Evolutionary conservation across 2,329 filamentous ascomycete species (phyloP).

Genomic region (Mycosphaerella sp.): DNA sequence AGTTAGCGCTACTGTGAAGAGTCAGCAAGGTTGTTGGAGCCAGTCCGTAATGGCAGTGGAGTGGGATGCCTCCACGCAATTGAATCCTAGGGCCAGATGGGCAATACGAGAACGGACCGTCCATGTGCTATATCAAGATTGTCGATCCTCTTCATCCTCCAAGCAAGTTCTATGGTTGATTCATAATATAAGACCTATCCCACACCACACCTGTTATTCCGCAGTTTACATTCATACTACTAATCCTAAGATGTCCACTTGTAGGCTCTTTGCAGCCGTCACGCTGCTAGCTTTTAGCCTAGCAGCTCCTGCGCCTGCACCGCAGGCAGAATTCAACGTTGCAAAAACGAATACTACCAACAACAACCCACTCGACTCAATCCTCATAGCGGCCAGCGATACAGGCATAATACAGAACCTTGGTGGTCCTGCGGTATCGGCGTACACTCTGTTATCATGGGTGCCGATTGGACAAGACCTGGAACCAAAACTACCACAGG

Average conservation of each 20-base stretch:
- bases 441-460: slow-evolving; percentile 20
- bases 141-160: neutral
- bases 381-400: neutral
- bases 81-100: neutral
- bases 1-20: neutral
- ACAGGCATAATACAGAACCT: neutral
- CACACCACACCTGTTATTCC: neutral
- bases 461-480: slow-evolving; percentile 18
- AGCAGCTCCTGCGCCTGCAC: slow-evolving; percentile 1
- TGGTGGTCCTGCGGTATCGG: slow-evolving; percentile 15
- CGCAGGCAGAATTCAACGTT: neutral
- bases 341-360: slow-evolving; percentile 5
- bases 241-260: neutral
- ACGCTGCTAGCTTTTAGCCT: neutral
- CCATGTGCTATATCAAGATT: neutral
- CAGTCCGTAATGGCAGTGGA: neutral
- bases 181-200: slow-evolving; percentile 4
- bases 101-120: neutral
- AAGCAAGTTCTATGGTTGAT: neutral
- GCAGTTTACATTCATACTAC: neutral
- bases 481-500: slow-evolving; percentile 20
- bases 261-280: neutral
- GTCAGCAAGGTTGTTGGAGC: neutral
- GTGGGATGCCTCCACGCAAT: neutral
- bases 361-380: slow-evolving; percentile 1